Conservation (phyloP, 805 yeast genomes). For the Cyberlindnera americana region DNA sequence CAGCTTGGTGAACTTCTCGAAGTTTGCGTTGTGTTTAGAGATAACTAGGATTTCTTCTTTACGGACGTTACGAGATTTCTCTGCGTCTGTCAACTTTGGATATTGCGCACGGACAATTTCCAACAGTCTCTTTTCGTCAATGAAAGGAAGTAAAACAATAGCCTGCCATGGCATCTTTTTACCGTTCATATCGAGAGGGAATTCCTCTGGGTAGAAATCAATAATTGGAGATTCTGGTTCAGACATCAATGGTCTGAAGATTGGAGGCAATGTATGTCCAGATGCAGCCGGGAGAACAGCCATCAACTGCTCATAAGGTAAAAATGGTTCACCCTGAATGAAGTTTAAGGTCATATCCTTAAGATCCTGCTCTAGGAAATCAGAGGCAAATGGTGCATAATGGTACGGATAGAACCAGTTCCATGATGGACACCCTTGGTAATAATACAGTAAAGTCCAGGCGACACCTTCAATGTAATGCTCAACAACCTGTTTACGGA, state of each 20-base stretch:
- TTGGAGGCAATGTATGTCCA: conserved; percentile 77
- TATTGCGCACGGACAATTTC: conserved; percentile 65
- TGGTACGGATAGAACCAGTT: conserved; percentile 96
- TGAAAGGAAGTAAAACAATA: conserved; percentile 83
- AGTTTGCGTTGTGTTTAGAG: conserved; percentile 56
- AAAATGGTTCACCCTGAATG: conserved; percentile 69
- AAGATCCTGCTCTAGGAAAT: conserved; percentile 56
- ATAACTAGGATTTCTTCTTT: conserved; percentile 69
- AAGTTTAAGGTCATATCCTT: conserved; percentile 53
- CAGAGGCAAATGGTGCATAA: conserved; percentile 96
- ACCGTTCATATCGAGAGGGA: conserved; percentile 92
- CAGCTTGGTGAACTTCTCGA: conserved; percentile 31
- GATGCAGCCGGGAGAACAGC: conserved; percentile 95
- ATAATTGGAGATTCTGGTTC: conserved; percentile 76
- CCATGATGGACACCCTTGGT: conserved; percentile 99
- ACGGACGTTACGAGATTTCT: conserved; percentile 62
- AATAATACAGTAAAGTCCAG: conserved; percentile 93
- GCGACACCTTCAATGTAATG: conserved; percentile 90
- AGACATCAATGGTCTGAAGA: conserved; percentile 79
- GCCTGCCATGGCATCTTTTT: conserved; percentile 96
- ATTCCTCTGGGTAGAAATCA: conserved; percentile 87
- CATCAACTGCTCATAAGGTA: conserved; percentile 85
- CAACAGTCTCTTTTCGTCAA: conserved; percentile 75
- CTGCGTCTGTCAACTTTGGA: conserved; percentile 59
- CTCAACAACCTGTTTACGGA: conserved; percentile 57